phyloP scores from a whole-genome alignment of 768 basidiomycete genomes.

The Boletus pseudo-olivaceus region DNA sequence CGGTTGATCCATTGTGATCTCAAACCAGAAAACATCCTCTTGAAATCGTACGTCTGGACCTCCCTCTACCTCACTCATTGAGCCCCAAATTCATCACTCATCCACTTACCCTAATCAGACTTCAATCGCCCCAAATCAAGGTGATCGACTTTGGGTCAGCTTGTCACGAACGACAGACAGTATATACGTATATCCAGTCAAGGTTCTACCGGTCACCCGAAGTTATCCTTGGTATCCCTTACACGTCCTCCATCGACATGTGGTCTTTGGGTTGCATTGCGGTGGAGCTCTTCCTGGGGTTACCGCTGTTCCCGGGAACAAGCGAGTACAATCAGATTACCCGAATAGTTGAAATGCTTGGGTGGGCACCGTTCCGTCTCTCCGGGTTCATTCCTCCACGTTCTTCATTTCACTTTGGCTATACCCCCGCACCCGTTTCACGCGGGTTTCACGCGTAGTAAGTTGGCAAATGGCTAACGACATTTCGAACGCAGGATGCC shows the following conservation, averaged over 20 bases:
- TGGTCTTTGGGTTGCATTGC: conserved; percentile 99
- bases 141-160: conserved; percentile 99
- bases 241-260: conserved; percentile 97
- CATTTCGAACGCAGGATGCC: conserved; percentile 58
- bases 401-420: neutral
- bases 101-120: conserved; percentile 39
- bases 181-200: conserved; percentile 99
- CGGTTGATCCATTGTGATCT: conserved; percentile 97
- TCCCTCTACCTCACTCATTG: too few relatives aligned
- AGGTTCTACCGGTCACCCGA: conserved; percentile 98
- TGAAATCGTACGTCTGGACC: conserved; percentile 71
- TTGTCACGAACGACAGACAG: conserved; percentile 98
- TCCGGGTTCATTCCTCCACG: neutral
- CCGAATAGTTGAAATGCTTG: conserved; percentile 96
- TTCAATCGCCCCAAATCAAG: conserved; percentile 97
- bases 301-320: conserved; percentile 96
- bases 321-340: conserved; percentile 99
- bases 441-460: neutral
- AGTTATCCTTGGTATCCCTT: conserved; percentile 91
- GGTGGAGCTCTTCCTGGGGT: conserved; percentile 93
- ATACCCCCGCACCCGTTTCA: neutral
- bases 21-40: conserved; percentile 96
- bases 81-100: neutral
- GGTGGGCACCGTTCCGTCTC: conserved; percentile 50
- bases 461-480: neutral